Conservation (phyloP, 495 filamentous ascomycete species). For the Penicillium riverlandense region DNA sequence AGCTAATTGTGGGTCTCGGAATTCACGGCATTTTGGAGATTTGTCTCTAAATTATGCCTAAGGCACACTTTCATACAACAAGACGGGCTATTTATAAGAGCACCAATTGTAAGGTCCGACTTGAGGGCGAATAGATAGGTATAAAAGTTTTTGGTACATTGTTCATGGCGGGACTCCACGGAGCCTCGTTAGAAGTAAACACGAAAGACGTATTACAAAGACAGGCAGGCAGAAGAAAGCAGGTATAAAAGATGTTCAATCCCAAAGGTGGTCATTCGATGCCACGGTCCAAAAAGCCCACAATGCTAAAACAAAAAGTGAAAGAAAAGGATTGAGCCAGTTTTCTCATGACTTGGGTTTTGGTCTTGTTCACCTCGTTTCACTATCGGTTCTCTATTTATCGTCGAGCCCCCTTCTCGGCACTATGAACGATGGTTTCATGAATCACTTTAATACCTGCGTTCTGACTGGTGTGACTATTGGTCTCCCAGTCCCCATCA, state of each 20-base stretch:
- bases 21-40: conserved; percentile 9
- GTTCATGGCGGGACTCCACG: too few relatives aligned
- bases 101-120: too few relatives aligned
- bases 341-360: not conserved
- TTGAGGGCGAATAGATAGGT: too few relatives aligned
- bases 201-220: not conserved
- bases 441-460: conserved; percentile 22
- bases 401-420: conserved; percentile 6
- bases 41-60: conserved; percentile 17
- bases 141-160: too few relatives aligned
- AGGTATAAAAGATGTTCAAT: not conserved
- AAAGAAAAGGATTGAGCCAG: not conserved
- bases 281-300: too few relatives aligned
- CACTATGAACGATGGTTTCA: conserved; percentile 23
- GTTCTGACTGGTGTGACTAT: conserved; percentile 15
- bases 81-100: too few relatives aligned
- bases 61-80: conserved; percentile 20
- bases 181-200: too few relatives aligned
- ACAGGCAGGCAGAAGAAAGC: not conserved
- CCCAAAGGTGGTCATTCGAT: too few relatives aligned
- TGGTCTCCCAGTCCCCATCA: conserved; percentile 18
- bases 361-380: too few relatives aligned
- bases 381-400: not conserved
- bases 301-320: not conserved
- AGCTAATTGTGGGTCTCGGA: conserved; percentile 1